Percentiles rank a stretch among this genome's conserved stretches.
Conservation (phyloP, 2,329 filamentous ascomycete species). For the Exophiala mesophila region DNA sequence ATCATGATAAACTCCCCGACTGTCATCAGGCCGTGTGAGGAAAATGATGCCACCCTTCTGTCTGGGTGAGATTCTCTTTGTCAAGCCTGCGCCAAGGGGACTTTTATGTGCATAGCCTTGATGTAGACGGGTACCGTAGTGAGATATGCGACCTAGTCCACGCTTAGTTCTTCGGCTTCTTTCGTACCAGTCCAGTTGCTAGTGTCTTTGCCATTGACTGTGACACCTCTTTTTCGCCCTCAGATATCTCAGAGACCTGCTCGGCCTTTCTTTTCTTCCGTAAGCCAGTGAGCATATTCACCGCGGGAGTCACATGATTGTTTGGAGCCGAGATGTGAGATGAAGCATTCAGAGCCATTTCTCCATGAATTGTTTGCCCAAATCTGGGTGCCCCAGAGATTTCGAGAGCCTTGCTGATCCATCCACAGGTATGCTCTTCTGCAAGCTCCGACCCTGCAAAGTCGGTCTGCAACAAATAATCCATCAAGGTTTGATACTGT, state of each 20-base stretch:
- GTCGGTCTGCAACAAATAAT: constrained; percentile 24
- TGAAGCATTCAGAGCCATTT: constrained; percentile 4
- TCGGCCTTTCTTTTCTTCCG: constrained; percentile 26
- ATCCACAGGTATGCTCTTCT: constrained; percentile 19
- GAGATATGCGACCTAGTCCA: no score
- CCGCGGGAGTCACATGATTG: constrained; percentile 1
- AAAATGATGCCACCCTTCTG: no score
- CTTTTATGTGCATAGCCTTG: no score
- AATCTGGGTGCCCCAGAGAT: constrained; percentile 14
- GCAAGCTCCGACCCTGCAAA: constrained; percentile 22
- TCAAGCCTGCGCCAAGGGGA: no score
- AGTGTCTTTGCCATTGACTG: constrained; percentile 8
- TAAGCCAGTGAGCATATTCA: constrained; percentile 23
- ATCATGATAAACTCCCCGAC: no score
- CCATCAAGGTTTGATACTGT: constrained; percentile 22
- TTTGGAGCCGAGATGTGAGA: neutral
- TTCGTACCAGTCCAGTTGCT: constrained; percentile 19
- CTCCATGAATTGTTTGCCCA: constrained; percentile 15
- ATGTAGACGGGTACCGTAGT: no score
- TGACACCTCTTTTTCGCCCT: neutral
- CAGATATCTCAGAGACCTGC: neutral
- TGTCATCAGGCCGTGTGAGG: no score
- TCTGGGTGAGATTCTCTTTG: no score
- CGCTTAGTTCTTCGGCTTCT: constrained; percentile 23
- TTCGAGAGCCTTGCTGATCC: constrained; percentile 22